A percentile compares a stretch with the other conserved stretches of the same genome.
These are phyloP conservation scores for Medicago ruthenica DNA, from an alignment of 306 rosid species.

Conservation along the genomic window DNA sequence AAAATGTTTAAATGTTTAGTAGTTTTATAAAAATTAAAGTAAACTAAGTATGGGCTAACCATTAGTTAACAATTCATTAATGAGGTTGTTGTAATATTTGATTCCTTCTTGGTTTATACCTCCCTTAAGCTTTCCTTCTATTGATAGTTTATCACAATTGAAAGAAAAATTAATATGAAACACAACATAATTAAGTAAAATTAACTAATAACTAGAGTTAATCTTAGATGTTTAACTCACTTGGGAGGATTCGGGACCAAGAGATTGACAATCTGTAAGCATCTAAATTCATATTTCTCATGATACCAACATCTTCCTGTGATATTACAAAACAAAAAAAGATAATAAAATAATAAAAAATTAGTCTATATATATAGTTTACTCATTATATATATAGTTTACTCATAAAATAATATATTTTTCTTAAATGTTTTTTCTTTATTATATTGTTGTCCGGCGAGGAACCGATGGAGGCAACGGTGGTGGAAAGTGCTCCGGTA, in stretches of 20 bases:
- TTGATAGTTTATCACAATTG: not conserved
- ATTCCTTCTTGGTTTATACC: constrained; percentile 64
- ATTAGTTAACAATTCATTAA: constrained; percentile 54
- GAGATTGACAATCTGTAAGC: constrained; percentile 75
- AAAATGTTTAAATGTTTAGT: too few species aligned
- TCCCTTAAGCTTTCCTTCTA: constrained; percentile 63
- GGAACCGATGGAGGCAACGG: too few species aligned
- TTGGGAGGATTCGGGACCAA: constrained; percentile 73
- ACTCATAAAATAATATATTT: too few species aligned
- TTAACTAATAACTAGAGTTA: not conserved
- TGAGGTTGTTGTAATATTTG: constrained; percentile 62
- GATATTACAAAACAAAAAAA: not conserved
- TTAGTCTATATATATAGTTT: too few species aligned
- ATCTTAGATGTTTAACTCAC: constrained; percentile 40
- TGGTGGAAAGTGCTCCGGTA: too few species aligned
- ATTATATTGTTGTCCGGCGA: too few species aligned
- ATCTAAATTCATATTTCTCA: constrained; percentile 62
- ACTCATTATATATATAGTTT: too few species aligned
- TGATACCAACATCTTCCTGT: constrained; percentile 68
- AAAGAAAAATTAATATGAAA: not conserved
- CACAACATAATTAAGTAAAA: not conserved
- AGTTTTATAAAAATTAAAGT: not conserved
- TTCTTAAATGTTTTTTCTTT: too few species aligned
- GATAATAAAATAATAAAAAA: too few species aligned
- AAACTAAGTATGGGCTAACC: constrained; percentile 39